phyloP scores from a whole-genome alignment of 2,329 filamentous ascomycete species.

The Aureobasidium sp. region DNA sequence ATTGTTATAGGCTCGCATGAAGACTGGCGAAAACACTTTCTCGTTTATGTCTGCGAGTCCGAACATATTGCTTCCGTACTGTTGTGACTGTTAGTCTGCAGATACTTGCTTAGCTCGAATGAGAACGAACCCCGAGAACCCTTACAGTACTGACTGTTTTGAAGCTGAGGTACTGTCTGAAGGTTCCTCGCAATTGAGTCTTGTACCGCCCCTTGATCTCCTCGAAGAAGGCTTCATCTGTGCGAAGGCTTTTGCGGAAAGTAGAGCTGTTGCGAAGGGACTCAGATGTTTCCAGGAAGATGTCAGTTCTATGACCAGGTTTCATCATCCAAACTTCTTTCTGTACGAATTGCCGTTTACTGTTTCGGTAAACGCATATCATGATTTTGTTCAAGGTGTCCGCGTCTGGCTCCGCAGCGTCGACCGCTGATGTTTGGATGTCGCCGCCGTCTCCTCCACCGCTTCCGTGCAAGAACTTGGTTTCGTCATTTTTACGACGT shows the following conservation, averaged over 20 bases:
- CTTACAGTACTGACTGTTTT: constrained; percentile 6
- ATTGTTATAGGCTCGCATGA: constrained; percentile 4
- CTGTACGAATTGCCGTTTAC: neutral
- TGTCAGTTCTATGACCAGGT: neutral
- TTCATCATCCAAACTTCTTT: neutral
- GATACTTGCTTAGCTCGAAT: too few species aligned
- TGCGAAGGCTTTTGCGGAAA: neutral
- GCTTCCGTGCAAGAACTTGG: neutral
- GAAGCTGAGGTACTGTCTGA: neutral
- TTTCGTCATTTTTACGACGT: neutral
- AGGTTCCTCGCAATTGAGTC: neutral
- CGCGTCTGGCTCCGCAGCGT: neutral
- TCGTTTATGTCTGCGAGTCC: neutral
- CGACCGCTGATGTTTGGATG: neutral
- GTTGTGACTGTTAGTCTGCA: neutral
- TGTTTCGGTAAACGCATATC: constrained; percentile 2
- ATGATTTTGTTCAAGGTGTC: neutral
- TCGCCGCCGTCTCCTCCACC: neutral
- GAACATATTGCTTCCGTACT: neutral
- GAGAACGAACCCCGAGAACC: neutral
- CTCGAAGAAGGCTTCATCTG: neutral
- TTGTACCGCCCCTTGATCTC: neutral
- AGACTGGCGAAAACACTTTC: constrained; percentile 4
- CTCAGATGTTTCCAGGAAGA: neutral
- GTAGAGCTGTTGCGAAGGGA: neutral